Conservation (phyloP, 306 rosid genomes). For the Cucurbita moschata region DNA sequence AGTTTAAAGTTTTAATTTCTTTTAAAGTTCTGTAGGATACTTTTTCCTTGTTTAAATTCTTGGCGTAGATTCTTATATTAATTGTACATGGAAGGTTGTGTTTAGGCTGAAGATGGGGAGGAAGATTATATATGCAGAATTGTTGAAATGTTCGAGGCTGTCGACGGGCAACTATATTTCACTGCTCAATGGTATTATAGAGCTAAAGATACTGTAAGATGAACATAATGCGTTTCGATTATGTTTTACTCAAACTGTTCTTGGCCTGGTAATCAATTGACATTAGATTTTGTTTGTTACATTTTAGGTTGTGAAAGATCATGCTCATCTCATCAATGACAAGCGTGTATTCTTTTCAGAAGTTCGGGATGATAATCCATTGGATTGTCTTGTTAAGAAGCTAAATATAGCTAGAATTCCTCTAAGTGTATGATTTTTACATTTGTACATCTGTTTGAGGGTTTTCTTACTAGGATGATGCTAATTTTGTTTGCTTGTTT, state of each 20-base stretch:
- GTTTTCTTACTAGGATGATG: background rate
- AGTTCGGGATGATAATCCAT: conserved; percentile 44
- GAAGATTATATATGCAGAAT: conserved; percentile 40
- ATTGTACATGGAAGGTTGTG: background rate
- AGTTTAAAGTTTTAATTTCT: background rate
- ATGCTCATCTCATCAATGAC: conserved; percentile 27
- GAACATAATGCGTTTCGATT: background rate
- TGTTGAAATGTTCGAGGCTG: conserved; percentile 53
- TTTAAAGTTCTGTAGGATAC: background rate
- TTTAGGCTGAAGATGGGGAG: conserved; percentile 41
- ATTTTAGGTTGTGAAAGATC: conserved; percentile 35
- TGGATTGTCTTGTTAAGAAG: conserved; percentile 45
- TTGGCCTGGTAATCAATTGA: background rate
- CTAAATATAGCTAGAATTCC: conserved; percentile 22
- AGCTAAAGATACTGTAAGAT: conserved; percentile 60
- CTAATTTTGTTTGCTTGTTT: background rate
- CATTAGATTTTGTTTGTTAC: background rate
- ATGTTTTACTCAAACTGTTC: background rate
- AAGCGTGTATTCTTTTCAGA: conserved; percentile 69
- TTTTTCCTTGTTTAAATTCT: too few relatives aligned
- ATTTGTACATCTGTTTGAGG: background rate
- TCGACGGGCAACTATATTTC: conserved; percentile 35
- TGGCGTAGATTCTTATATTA: background rate
- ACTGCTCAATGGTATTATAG: conserved; percentile 80
- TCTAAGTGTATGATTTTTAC: conserved; percentile 22